Evolutionary conservation across 495 filamentous ascomycete species (phyloP).

Genomic region (Trichocladium antarcticum): DNA sequence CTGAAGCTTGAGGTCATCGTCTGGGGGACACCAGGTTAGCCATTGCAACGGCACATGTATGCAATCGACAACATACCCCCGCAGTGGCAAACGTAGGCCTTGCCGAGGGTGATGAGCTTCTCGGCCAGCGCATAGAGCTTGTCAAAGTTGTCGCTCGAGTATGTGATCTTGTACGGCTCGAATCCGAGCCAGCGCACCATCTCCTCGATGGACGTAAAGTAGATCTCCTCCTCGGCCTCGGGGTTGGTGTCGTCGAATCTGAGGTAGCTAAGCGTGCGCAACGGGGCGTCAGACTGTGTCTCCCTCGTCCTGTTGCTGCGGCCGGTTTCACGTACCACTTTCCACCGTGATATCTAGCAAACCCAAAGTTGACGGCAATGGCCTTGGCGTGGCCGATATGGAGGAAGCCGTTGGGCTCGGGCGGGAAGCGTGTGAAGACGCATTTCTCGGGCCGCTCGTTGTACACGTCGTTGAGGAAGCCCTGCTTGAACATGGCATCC

Average conservation of each 20-base stretch:
- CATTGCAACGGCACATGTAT: not conserved
- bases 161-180: constrained; percentile 64
- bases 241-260: constrained; percentile 80
- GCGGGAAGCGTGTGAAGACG: constrained; percentile 76
- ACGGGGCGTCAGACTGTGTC: not conserved
- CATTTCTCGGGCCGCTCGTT: constrained; percentile 57
- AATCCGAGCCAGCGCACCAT: constrained; percentile 78
- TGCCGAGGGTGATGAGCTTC: constrained; percentile 63
- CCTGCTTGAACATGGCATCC: constrained; percentile 70
- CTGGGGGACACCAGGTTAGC: constrained; percentile 4
- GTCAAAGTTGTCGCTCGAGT: constrained; percentile 74
- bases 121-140: constrained; percentile 79
- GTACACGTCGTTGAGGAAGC: constrained; percentile 73
- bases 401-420: constrained; percentile 74
- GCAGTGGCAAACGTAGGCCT: constrained; percentile 59
- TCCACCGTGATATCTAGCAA: constrained; percentile 76
- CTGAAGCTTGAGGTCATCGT: constrained; percentile 71
- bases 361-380: constrained; percentile 96
- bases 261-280: constrained; percentile 37
- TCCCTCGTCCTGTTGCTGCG: not conserved
- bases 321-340: constrained; percentile 35
- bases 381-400: constrained; percentile 85
- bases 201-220: constrained; percentile 65
- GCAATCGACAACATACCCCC: constrained; percentile 10
- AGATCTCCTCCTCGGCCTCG: constrained; percentile 68